Evolutionary conservation across 192 early-diverging fungal genomes (phyloP), one percentile per base, ranked within the genome.

Genomic region (Backusella liffmaniae): DNA sequence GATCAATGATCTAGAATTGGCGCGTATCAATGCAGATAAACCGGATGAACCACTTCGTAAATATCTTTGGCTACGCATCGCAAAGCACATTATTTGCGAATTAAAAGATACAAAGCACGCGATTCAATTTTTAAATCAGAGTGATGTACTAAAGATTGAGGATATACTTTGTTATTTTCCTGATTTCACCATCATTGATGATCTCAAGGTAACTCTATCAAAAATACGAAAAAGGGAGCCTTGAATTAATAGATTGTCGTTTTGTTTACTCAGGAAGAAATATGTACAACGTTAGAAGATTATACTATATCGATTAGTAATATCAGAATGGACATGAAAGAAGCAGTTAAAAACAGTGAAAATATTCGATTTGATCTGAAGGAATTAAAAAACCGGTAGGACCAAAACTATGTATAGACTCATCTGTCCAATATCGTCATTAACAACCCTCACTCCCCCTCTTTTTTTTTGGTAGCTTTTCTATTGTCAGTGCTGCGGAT

Each of bases 141-240:
- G 93, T 23, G 92, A 96, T 59, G 78, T 97, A 12, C 83, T 97
- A 39, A 95, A 94, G 53, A 94, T 99, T 51, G 96, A 97, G 78
- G 96, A 99, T 82, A 94, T 99, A 72, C 82, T 99, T 70, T 97
- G 95, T 4, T 97, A 94, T 78, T 99, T 99, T 79, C 98, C 97
- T 0, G 97, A 98, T 76, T 98, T 99, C 83, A 94, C 96, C 0
- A 86, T 94, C 0, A 99, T 99, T 79, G 95, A 99, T 74, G 94
- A 98, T 77, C 96, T 99, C 83, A 99, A 98, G 83, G 84, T 85
- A 79, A 42, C 13, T 9, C 9, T 29, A 29, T 62, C 0, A 62
- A 29, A 3, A 62, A 49, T 49, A 21, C 1, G 26, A 62, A 23
- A 56, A 59, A 26, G 4, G 5, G 42, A 13, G 0, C 4, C 23